Evolutionary conservation across 768 basidiomycete genomes (phyloP), one percentile per base, ranked within the genome.

Genomic region (Dacryopinax spathularia): DNA sequence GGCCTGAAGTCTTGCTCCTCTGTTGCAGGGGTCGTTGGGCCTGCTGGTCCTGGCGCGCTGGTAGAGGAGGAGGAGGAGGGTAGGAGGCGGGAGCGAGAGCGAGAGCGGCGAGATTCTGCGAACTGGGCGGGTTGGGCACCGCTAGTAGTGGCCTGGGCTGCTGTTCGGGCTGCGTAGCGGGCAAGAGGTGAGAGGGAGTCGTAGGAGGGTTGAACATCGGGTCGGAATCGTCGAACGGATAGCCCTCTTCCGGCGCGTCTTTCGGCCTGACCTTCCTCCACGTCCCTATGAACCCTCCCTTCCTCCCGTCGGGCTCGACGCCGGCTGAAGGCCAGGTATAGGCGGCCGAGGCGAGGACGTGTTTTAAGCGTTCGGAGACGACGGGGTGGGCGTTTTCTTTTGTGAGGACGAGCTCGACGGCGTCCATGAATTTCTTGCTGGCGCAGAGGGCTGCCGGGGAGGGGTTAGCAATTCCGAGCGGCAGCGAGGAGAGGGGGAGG

Each of bases 221-320:
- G 66, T 91, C 90, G 10, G 86, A 84, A 2, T 79, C 82, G 68
- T 91, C 84, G 66, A 91, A 84, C 1, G 89, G 89, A 16, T 89
- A 75, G 10, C 91, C 90, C 77, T 86, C 81, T 1, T 93, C 90
- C 1, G 92, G 89, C 70, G 91, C 89, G 66, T 88, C 86, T 13
- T 77, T 73, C 9, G 87, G 82, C 69, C 90, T 91, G 34, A 94
- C 81, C 69, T 85, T 87, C 65, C 79, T 80, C 92, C 92, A 96
- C 29, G 91, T 76, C 5, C 78, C 12, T 84, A 81, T 67, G 92
- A 88, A 20, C 84, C 78, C 65, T 78, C 84, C 62, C 76, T 76
- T 43, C 63, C 72, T 66, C 22, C 70, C 70, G 60, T 73, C 66
- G 66, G 29, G 44, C 39, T 61, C 82, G 79, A 71, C 80, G 85